phyloP scores from a whole-genome alignment of 495 filamentous ascomycete genomes.

The Aspergillus homomorphus region DNA sequence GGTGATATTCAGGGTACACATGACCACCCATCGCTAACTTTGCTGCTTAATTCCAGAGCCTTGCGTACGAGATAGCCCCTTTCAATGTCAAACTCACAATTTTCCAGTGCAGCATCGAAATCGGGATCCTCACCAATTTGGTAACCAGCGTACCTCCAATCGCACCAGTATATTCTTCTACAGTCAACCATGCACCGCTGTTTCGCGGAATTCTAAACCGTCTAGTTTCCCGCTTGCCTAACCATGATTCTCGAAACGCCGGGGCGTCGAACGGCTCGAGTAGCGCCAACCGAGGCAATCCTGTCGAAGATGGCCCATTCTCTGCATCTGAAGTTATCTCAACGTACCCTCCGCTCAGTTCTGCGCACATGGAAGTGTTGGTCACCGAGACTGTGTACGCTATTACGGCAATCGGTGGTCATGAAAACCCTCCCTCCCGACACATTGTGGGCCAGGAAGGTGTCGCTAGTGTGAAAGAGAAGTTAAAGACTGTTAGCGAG shows the following conservation, averaged over 20 bases:
- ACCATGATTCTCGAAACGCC: conserved; percentile 17
- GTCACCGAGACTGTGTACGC: conserved; percentile 89
- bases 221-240: conserved; percentile 57
- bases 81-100: conserved; percentile 97
- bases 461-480: conserved; percentile 86
- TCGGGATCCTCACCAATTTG: conserved; percentile 77
- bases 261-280: conserved; percentile 17
- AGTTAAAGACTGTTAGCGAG: conserved; percentile 92
- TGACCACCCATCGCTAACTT: neutral
- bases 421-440: conserved; percentile 91
- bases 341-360: conserved; percentile 67
- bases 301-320: conserved; percentile 42
- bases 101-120: conserved; percentile 84
- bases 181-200: conserved; percentile 72
- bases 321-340: conserved; percentile 57
- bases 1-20: conserved; percentile 11
- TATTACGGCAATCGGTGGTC: conserved; percentile 83
- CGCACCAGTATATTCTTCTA: conserved; percentile 66
- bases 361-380: conserved; percentile 61
- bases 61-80: conserved; percentile 94
- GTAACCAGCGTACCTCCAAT: conserved; percentile 77
- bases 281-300: conserved; percentile 25
- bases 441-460: conserved; percentile 94
- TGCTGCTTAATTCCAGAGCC: conserved; percentile 48
- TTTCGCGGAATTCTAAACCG: conserved; percentile 76